Base-by-base conservation (phyloP, 2,329 filamentous ascomycete genomes). In the Aspergillus novofumigatus region DNA sequence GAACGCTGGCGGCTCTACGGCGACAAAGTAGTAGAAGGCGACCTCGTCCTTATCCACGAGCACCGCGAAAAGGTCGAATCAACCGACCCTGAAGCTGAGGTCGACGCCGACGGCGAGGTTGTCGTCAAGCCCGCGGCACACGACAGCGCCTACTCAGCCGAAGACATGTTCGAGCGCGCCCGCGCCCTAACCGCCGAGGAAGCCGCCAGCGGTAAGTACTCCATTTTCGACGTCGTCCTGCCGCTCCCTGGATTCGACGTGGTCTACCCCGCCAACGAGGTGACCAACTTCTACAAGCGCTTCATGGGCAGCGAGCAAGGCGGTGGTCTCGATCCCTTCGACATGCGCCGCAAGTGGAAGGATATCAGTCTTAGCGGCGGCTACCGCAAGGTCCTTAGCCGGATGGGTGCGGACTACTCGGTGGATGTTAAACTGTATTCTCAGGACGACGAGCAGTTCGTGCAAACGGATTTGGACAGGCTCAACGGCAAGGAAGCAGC, bases 201-300 rank as follows among this genome's bases (percentile, higher is more conserved):
- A 71, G 90, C 86, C 2, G 81, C 82, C 26, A 90, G 86, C 62
- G 91, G 91, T 10, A 81, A 83, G 57, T 97, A 88, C 75, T 85
- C 82, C 41, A 89, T 99, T 65, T 91, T 90, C 68, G 94, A 99
- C 69, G 71, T 97, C 60, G 92, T 99, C 11, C 81, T 99, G 2
- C 93, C 95, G 3, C 87, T 89, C n/a, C 94, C 94, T 0, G 94
- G 94, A 20, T 97, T 87, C 77, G 92, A 96, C 65, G 84, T 97
- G 42, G 74, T 90, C 38, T 99, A 97, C 70, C 94, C 94, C 0
- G 71, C 80, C 23, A 97, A 99, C 72, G 85, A 85, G 38, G 85
- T 96, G 60, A 91, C 89, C n/a, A 81, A 85, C 3, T 96, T 88
- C 72, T 99, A 97, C 77, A 82, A 83, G 61, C 81, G 85, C 2